Conservation (phyloP, 495 filamentous ascomycete genomes). For the Cercophora scortea region DNA sequence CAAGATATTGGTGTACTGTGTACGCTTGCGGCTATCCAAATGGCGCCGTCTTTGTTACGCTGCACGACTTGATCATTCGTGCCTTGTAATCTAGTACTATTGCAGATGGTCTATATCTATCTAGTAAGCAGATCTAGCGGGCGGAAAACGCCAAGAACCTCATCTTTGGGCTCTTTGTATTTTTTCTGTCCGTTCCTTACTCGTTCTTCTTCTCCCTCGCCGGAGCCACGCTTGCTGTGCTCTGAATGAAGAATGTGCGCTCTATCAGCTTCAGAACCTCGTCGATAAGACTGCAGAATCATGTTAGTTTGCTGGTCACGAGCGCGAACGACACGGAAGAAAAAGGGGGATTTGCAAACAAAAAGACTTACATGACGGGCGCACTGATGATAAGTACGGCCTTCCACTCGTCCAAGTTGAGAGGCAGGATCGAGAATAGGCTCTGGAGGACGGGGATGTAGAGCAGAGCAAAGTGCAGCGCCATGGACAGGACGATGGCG, state of each 20-base stretch:
- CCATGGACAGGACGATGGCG: conserved; percentile 92
- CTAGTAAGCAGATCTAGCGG: conserved; percentile 16
- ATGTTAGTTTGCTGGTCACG: conserved; percentile 22
- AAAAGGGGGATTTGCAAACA: background rate
- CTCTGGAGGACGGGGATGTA: conserved; percentile 86
- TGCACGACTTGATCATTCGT: too few species aligned
- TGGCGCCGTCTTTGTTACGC: too few species aligned
- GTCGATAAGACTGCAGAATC: conserved; percentile 65
- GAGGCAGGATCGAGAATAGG: conserved; percentile 84
- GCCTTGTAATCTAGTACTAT: too few species aligned
- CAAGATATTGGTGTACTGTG: too few species aligned
- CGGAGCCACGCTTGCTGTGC: conserved; percentile 9
- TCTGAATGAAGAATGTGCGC: conserved; percentile 50
- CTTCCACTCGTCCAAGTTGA: conserved; percentile 88
- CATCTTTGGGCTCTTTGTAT: background rate
- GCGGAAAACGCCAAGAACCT: background rate
- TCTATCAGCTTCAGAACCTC: conserved; percentile 81
- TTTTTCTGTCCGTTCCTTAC: conserved; percentile 4
- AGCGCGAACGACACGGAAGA: conserved; percentile 5
- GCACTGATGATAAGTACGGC: conserved; percentile 83
- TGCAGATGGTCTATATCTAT: background rate
- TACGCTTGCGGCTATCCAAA: too few species aligned
- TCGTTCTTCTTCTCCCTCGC: conserved; percentile 37
- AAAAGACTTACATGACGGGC: conserved; percentile 78
- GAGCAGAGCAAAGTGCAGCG: conserved; percentile 85